Evolutionary conservation across 2,329 filamentous ascomycete genomes (phyloP), one percentile per base, ranked within the genome.

Genomic region (Verticillium dahliae): DNA sequence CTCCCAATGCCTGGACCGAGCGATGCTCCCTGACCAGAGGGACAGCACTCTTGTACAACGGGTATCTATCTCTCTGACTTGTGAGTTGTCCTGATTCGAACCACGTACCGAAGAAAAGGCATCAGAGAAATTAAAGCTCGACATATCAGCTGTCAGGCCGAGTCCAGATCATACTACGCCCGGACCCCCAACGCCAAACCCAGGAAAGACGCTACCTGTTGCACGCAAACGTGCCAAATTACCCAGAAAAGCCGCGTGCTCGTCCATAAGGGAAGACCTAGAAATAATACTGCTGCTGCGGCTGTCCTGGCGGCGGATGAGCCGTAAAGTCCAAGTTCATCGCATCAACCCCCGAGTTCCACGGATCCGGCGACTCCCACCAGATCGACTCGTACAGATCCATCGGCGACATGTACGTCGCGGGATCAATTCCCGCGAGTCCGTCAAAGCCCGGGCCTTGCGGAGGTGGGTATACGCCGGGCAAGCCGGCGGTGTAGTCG

Each of bases 331-430:
- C 84, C 71, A 86, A 86, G 68, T 80, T 86, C 77, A 86, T 80
- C 38, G 79, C 72, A 67, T 86, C 84, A 61, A 83, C 72, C 55
- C 78, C 81, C 6, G 79, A 76, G 64, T 85, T 85, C 76, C 83
- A 86, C 0, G 84, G 81, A 67, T 86, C 82, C 4, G 83, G 83
- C 1, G 82, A 84, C 76, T 85, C 84, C 80, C 85, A 87, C 75
- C 87, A 88, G 56, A 89, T 89, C 4, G 85, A 87, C 67, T 88
- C 85, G 69, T 87, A 89, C 1, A 89, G 74, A 63, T 89, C 86
- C 84, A 89, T 85, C 1, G 86, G 86, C 41, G 85, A 86, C 78
- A 88, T 85, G 66, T 85, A 83, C 38, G 84, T 76, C 3, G 81
- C 77, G 15, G 83, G 82, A 63, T 87, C 85, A 11, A 84, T 73